Percentiles rank a stretch among this genome's conserved stretches.
phyloP scores from a whole-genome alignment of 2,329 filamentous ascomycete genomes.

The Chalara sp. region DNA sequence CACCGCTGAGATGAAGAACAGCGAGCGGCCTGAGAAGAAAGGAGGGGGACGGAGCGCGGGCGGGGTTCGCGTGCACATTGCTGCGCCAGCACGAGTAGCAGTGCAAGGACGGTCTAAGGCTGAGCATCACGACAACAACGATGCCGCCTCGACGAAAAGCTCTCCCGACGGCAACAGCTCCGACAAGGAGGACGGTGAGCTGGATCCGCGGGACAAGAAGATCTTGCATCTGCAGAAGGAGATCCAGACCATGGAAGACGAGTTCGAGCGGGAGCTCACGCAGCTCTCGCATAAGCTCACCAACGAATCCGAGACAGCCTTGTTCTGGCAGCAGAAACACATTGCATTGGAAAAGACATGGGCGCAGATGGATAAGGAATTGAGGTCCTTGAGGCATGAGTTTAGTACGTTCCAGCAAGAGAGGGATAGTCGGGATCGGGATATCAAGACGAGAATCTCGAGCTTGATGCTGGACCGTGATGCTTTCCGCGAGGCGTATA shows the following conservation, averaged over 20 bases:
- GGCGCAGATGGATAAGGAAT: slow-evolving; percentile 44
- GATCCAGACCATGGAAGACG: slow-evolving; percentile 43
- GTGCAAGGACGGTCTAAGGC: slow-evolving; percentile 14
- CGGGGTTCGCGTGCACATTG: slow-evolving; percentile 14
- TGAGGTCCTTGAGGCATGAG: slow-evolving; percentile 43
- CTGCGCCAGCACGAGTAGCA: slow-evolving; percentile 18
- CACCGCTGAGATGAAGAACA: background rate
- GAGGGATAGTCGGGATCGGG: slow-evolving; percentile 31
- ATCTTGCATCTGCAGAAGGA: slow-evolving; percentile 48
- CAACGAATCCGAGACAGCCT: slow-evolving; percentile 45
- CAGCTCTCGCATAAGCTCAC: slow-evolving; percentile 37
- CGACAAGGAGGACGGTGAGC: slow-evolving; percentile 6
- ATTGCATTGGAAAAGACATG: slow-evolving; percentile 45
- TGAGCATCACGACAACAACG: slow-evolving; percentile 11
- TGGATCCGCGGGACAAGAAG: slow-evolving; percentile 40
- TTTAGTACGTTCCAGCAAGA: slow-evolving; percentile 41
- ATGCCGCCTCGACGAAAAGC: slow-evolving; percentile 13
- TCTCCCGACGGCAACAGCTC: slow-evolving; percentile 6
- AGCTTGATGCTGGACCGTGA: slow-evolving; percentile 25
- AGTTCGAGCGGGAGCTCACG: slow-evolving; percentile 48
- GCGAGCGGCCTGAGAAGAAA: background rate
- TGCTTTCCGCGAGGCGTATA: slow-evolving; percentile 40
- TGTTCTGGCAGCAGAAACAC: slow-evolving; percentile 53
- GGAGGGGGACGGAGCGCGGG: background rate
- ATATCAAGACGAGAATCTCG: slow-evolving; percentile 22